Conservation (phyloP, 768 basidiomycete genomes). For the Phlebiopsis flavidoalba region DNA sequence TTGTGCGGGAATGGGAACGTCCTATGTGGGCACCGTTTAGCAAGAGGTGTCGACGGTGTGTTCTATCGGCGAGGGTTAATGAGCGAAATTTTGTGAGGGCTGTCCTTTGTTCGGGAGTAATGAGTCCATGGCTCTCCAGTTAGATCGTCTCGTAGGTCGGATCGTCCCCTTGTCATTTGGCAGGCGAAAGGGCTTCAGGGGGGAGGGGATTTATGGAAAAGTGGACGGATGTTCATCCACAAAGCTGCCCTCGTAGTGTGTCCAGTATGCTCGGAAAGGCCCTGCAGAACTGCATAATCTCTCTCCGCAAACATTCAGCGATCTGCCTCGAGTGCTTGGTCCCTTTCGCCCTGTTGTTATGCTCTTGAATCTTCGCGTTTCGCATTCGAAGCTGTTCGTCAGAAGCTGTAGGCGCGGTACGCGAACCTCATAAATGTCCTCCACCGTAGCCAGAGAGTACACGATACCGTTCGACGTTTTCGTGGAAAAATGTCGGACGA, state of each 20-base stretch:
- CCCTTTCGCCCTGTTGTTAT: conserved; percentile 8
- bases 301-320: conserved; percentile 46
- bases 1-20: not conserved
- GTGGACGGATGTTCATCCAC: conserved; percentile 12
- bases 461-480: conserved; percentile 31
- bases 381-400: conserved; percentile 27
- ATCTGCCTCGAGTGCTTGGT: conserved; percentile 25
- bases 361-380: conserved; percentile 15
- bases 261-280: conserved; percentile 56
- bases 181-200: no score
- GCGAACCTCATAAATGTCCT: conserved; percentile 57
- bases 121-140: conserved; percentile 16
- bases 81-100: conserved; percentile 14
- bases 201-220: conserved; percentile 49
- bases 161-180: conserved; percentile 55
- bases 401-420: conserved; percentile 58
- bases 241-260: conserved; percentile 46
- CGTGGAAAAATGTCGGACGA: conserved; percentile 38
- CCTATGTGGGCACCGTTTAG: not conserved
- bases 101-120: conserved; percentile 20
- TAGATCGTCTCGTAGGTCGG: conserved; percentile 33
- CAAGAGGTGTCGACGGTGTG: conserved; percentile 7
- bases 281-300: conserved; percentile 66
- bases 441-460: conserved; percentile 41
- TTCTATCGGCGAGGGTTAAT: conserved; percentile 19